Evolutionary conservation across 805 yeast species (phyloP).

Genomic region (Candida boleticola): DNA sequence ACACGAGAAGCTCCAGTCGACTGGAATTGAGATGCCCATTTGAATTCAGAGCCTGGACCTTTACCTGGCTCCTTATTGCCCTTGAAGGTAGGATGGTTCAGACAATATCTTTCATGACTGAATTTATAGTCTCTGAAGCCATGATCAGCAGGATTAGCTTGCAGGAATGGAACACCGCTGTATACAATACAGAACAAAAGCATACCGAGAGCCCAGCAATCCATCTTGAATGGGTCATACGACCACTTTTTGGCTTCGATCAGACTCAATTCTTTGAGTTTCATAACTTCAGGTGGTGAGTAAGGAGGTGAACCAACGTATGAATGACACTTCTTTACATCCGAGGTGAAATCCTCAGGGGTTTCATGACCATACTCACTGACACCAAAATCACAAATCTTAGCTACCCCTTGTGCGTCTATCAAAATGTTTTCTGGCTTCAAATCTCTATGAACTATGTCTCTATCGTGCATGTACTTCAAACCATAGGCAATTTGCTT

Average conservation of each 20-base stretch:
- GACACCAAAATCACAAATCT: constrained; percentile 76
- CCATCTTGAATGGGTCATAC: constrained; percentile 67
- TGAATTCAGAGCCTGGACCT: constrained; percentile 73
- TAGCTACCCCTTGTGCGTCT: constrained; percentile 58
- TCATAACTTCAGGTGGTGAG: constrained; percentile 74
- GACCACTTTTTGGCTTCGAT: constrained; percentile 36
- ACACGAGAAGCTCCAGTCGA: constrained; percentile 62
- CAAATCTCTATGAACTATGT: constrained; percentile 69
- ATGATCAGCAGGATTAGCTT: constrained; percentile 47
- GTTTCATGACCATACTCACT: constrained; percentile 60
- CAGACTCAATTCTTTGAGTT: constrained; percentile 36
- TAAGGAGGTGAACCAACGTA: constrained; percentile 81
- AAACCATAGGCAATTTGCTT: constrained; percentile 67
- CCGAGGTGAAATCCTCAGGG: constrained; percentile 48
- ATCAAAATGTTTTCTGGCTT: constrained; percentile 72
- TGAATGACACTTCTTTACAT: constrained; percentile 38
- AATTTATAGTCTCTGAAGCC: constrained; percentile 55
- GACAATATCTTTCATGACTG: constrained; percentile 41
- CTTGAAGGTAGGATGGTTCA: constrained; percentile 49
- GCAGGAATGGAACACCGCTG: constrained; percentile 58
- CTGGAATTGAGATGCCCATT: constrained; percentile 61
- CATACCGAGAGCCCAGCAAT: constrained; percentile 73
- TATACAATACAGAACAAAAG: constrained; percentile 58
- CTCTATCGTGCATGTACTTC: constrained; percentile 60
- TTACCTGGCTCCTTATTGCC: constrained; percentile 40